Evolutionary conservation across 192 early-diverging fungal species (phyloP), one percentile per base, ranked within the genome.

Genomic region (Rhizoclosmatium sp.): DNA sequence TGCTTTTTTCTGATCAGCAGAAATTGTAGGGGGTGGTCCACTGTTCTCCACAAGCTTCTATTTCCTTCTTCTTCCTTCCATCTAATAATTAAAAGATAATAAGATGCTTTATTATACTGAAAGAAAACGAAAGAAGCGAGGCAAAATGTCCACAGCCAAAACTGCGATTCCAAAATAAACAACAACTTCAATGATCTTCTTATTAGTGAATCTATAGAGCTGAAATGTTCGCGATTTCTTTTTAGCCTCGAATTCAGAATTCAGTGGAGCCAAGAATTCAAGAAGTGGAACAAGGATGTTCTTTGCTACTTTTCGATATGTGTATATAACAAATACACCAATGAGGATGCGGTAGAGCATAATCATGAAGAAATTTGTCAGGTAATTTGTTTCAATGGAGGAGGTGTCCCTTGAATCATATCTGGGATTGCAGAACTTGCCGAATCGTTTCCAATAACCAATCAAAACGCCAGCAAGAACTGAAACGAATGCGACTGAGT

Each of bases 401-500:
- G 67, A 69, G 4, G 67, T 7, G 4, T 14, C 21, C 16, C 5
- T 7, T 12, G 51, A 69, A 14, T 47, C 4, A 69, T 46, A 69
- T 0, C 44, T 14, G 4, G 44, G 67, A 46, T 47, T 42, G 67
- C 21, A 12, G 44, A 12, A 10, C 12, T 23, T 10, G 47, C n/a
- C n/a, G 10, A 69, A 45, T 10, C 39, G 47, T 10, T 42, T 4
- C 10, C 7, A 21, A 10, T 42, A 69, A 21, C 19, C 67, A 21
- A 69, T 42, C 47, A 42, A 42, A 4, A 46, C 67, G 67, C 93
- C 93, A 42, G 89, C 87, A 23, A 91, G 67, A 0, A 89, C 90
- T 31, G 88, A 91, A 69, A 92, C 83, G 75, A 91, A 93, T 21
- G 89, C 88, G 39, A 94, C 88, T 54, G 85, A 87, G 70, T 94